These are phyloP conservation scores for Leavenworthia alabamica DNA, from an alignment of 345 rosid genomes.

Conservation along the genomic window DNA sequence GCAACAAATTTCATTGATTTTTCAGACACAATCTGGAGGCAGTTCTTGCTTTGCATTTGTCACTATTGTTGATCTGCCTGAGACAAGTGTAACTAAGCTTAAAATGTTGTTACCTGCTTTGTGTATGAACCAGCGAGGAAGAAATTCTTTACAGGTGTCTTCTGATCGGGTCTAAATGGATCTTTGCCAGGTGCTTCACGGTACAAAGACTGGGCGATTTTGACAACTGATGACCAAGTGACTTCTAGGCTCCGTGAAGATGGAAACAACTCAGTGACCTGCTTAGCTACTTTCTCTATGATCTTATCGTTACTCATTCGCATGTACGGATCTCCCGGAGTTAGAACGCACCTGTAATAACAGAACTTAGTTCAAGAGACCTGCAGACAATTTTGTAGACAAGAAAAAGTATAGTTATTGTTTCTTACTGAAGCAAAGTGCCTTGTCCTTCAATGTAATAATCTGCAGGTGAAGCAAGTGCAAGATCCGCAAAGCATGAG, in stretches of 20 bases:
- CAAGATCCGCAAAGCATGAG: slow-evolving; percentile 94
- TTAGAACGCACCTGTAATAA: slow-evolving; percentile 70
- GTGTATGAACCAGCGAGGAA: slow-evolving; percentile 96
- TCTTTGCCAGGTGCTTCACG: slow-evolving; percentile 96
- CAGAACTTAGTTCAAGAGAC: slow-evolving; percentile 3
- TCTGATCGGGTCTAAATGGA: slow-evolving; percentile 97
- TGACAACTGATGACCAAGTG: slow-evolving; percentile 92
- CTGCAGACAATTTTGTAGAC: not conserved
- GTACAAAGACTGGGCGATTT: slow-evolving; percentile 85
- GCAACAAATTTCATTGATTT: slow-evolving; percentile 5
- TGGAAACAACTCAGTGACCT: slow-evolving; percentile 80
- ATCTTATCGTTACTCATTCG: slow-evolving; percentile 74
- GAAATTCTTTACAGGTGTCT: slow-evolving; percentile 82
- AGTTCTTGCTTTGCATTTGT: not conserved
- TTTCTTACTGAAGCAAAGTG: slow-evolving; percentile 88
- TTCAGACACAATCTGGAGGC: not conserved
- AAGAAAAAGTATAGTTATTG: not conserved
- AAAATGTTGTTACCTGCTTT: slow-evolving; percentile 57
- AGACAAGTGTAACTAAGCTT: not conserved
- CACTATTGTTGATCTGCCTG: not conserved
- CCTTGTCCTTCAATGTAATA: slow-evolving; percentile 95
- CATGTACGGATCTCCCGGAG: slow-evolving; percentile 98
- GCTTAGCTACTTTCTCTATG: slow-evolving; percentile 74
- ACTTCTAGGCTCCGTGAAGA: slow-evolving; percentile 82
- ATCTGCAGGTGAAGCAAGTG: slow-evolving; percentile 86